phyloP scores from a whole-genome alignment of 495 filamentous ascomycete species.

The Hypoxylon lienhwacheense region DNA sequence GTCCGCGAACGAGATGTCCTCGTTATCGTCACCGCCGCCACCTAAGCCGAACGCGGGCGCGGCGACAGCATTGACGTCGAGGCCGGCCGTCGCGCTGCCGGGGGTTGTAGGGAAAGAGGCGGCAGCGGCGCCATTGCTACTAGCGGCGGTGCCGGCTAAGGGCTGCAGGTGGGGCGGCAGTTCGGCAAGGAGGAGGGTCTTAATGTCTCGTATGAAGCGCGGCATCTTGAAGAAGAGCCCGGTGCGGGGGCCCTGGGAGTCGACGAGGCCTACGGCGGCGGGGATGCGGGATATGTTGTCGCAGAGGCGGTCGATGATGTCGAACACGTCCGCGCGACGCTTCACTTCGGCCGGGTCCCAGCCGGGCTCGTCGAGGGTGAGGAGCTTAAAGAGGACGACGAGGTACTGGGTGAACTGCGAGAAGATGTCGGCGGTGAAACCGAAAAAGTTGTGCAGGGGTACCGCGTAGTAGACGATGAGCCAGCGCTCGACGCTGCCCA shows the following conservation, averaged over 20 bases:
- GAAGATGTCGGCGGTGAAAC: conserved; percentile 43
- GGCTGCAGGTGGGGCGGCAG: conserved; percentile 4
- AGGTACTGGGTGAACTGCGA: conserved; percentile 49
- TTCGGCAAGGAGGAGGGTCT: conserved; percentile 25
- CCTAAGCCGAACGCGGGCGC: too few relatives aligned
- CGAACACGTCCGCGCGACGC: conserved; percentile 25
- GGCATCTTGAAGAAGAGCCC: conserved; percentile 28
- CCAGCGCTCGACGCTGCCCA: conserved; percentile 47
- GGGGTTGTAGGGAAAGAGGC: neutral
- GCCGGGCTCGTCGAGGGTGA: conserved; percentile 40
- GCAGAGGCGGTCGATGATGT: conserved; percentile 20
- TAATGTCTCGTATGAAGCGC: conserved; percentile 13
- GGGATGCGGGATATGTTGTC: conserved; percentile 14
- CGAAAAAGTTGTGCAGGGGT: conserved; percentile 38
- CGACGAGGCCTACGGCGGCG: conserved; percentile 8
- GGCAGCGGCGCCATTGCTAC: too few relatives aligned
- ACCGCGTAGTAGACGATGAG: conserved; percentile 42
- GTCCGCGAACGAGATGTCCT: conserved; percentile 5
- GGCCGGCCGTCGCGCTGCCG: neutral
- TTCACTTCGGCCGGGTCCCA: conserved; percentile 33
- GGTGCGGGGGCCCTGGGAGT: conserved; percentile 18
- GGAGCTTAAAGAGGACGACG: conserved; percentile 47
- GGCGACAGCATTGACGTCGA: neutral
- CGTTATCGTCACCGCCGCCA: too few relatives aligned
- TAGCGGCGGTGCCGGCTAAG: too few relatives aligned